These are phyloP conservation scores for Prunus campanulata DNA, from an alignment of 306 rosid species.

Conservation along the genomic window DNA sequence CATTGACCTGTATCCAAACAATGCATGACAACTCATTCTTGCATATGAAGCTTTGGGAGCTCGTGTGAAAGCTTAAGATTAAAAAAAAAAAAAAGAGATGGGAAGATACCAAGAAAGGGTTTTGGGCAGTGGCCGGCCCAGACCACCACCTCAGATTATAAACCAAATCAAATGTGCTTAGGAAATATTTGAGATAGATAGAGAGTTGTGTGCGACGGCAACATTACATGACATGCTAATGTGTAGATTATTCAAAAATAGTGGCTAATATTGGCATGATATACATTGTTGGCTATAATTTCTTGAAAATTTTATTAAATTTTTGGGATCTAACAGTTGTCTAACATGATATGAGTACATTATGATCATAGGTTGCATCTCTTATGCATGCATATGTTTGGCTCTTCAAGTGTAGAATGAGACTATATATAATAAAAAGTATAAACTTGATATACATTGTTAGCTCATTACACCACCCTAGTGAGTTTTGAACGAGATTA, in stretches of 20 bases:
- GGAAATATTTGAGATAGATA: slow-evolving; percentile 7
- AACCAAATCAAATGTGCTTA: background rate
- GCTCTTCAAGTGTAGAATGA: too few species aligned
- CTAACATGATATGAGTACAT: too few species aligned
- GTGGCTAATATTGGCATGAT: too few species aligned
- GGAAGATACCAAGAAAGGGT: slow-evolving; percentile 25
- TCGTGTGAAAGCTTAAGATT: slow-evolving; percentile 17
- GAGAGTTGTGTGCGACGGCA: background rate
- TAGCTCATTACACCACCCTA: too few species aligned
- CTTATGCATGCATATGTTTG: too few species aligned
- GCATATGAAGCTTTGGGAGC: slow-evolving; percentile 20
- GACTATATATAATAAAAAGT: too few species aligned
- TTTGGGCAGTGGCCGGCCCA: slow-evolving; percentile 10
- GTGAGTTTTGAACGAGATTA: too few species aligned
- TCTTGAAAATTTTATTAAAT: too few species aligned
- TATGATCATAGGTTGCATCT: rapidly evolving
- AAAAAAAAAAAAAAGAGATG: background rate
- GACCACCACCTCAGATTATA: background rate
- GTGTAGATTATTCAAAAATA: background rate
- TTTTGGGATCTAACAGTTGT: too few species aligned
- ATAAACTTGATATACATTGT: too few species aligned
- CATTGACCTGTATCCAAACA: slow-evolving; percentile 23
- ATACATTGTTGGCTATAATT: too few species aligned
- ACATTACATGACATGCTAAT: background rate
- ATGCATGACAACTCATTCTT: slow-evolving; percentile 46